Evolutionary conservation across 257 asterid genomes (phyloP).

Genomic region (Solanum pinnatisectum): DNA sequence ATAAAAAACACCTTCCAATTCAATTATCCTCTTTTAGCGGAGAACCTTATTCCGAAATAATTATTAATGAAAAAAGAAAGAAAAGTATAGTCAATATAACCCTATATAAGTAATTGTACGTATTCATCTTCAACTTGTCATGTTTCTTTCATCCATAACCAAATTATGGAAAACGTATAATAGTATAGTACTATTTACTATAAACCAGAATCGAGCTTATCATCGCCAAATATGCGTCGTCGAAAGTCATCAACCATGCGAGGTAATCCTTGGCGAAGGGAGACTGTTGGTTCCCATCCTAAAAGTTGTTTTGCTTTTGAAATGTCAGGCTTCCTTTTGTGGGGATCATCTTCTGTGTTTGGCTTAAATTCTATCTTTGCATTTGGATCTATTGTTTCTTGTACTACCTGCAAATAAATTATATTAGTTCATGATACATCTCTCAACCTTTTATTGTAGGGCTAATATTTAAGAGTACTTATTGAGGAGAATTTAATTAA

Average conservation of each 20-base stretch:
- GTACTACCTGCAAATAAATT: conserved; percentile 47
- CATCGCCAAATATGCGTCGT: conserved; percentile 45
- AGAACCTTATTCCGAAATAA: not conserved
- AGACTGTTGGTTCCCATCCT: conserved; percentile 66
- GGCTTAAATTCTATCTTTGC: conserved; percentile 69
- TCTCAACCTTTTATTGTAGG: not conserved
- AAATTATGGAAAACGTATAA: not conserved
- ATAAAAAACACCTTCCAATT: not conserved
- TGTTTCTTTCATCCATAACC: not conserved
- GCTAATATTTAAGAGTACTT: not conserved
- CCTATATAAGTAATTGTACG: not conserved
- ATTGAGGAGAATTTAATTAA: not conserved
- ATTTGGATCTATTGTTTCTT: conserved; percentile 63
- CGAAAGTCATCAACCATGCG: conserved; percentile 71
- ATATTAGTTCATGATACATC: not conserved
- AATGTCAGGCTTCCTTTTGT: conserved; percentile 80
- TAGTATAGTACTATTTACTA: not conserved
- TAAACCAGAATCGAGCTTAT: not conserved
- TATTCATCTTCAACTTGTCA: not conserved
- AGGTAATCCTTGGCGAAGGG: conserved; percentile 76
- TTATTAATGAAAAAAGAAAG: not conserved
- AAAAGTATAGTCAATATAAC: not conserved
- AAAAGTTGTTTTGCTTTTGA: conserved; percentile 66
- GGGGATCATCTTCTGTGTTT: conserved; percentile 86
- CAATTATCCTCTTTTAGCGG: not conserved